Evolutionary conservation across 192 early-diverging fungal genomes (phyloP).

Genomic region (Cetraspora pellucida): DNA sequence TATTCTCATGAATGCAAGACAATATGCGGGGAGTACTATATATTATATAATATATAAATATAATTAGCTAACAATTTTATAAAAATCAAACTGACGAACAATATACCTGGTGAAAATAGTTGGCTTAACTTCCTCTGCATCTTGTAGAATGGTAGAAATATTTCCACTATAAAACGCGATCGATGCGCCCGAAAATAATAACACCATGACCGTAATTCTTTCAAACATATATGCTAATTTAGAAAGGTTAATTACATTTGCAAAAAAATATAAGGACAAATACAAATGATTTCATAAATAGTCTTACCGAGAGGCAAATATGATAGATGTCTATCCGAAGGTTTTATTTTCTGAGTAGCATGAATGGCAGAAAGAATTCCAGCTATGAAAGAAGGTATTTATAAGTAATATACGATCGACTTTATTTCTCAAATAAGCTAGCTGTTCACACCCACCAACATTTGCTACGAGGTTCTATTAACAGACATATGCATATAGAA

Average conservation of each 20-base stretch:
- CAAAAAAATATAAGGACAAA: neutral
- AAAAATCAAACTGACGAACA: too few relatives aligned
- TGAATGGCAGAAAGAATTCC: conserved; percentile 38
- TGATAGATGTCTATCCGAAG: conserved; percentile 40
- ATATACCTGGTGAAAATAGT: conserved; percentile 65
- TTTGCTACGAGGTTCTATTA: conserved; percentile 40
- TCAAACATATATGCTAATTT: conserved; percentile 42
- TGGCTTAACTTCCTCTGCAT: conserved; percentile 70
- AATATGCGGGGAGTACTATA: conserved; percentile 40
- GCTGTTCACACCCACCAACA: conserved; percentile 32
- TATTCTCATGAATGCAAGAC: conserved; percentile 34
- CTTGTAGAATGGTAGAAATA: conserved; percentile 65
- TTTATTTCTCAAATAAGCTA: neutral
- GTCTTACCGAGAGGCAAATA: conserved; percentile 46
- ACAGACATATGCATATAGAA: neutral
- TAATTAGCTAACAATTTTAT: neutral
- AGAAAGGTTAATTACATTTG: neutral
- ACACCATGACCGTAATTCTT: conserved; percentile 29
- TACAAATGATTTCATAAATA: neutral
- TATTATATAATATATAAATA: neutral
- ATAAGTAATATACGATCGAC: neutral
- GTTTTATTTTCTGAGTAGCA: conserved; percentile 37
- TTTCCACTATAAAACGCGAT: conserved; percentile 70
- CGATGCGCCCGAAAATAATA: conserved; percentile 58
- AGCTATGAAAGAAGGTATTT: conserved; percentile 32